Evolutionary conservation across 306 rosid genomes (phyloP).

Genomic region (Fragaria ananassa): DNA sequence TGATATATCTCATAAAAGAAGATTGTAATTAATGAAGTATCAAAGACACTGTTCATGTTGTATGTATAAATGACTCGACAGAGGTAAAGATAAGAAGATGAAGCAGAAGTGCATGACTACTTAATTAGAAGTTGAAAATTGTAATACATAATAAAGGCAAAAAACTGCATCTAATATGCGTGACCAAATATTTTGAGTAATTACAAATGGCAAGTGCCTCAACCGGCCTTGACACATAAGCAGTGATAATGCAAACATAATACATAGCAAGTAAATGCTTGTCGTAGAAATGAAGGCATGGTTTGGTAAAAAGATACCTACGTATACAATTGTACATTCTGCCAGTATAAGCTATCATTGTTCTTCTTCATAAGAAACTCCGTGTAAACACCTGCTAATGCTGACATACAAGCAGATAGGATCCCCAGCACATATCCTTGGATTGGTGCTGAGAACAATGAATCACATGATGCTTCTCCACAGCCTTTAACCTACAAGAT

Average conservation of each 20-base stretch:
- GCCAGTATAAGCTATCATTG: constrained; percentile 94
- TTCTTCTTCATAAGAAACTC: constrained; percentile 97
- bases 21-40: background rate
- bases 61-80: background rate
- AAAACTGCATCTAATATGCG: background rate
- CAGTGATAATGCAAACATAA: background rate
- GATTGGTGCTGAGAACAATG: constrained; percentile 82
- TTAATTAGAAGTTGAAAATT: background rate
- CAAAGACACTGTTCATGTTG: constrained; percentile 2
- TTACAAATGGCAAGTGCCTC: background rate
- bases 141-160: background rate
- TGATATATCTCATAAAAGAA: background rate
- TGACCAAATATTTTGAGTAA: background rate
- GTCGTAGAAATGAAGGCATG: constrained; percentile 5
- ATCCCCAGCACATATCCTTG: constrained; percentile 82
- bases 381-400: constrained; percentile 90
- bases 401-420: constrained; percentile 93
- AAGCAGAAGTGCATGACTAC: background rate
- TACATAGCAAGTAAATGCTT: background rate
- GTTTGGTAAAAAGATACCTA: constrained; percentile 51
- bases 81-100: background rate
- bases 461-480: constrained; percentile 83
- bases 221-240: background rate
- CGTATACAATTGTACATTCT: constrained; percentile 92
- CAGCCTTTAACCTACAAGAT: constrained; percentile 73